Evolutionary conservation across 129 eudicot species (phyloP), one percentile per base, ranked within the genome.

Genomic region (Gnaphalium uliginosum): DNA sequence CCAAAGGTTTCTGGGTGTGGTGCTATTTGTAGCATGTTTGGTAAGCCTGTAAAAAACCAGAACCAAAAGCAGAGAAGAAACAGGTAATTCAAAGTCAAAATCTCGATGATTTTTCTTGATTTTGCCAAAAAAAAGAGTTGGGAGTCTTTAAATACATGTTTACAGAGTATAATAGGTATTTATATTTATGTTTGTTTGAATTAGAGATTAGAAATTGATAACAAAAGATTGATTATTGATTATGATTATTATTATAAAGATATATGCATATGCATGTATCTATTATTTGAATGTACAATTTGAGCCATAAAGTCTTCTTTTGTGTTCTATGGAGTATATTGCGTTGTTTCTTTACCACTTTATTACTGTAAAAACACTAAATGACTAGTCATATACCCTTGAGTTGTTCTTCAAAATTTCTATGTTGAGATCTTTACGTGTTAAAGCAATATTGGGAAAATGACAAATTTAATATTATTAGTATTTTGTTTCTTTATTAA

Each of bases 1-100:
- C 96, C 96, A 15, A 90, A 83, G 80, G 81, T 90, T 24, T 77
- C 89, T 27, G 93, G 89, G 3, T 90, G 93, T 67, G 75, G 79
- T 57, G 79, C 75, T 69, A 89, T 88, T 10, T 76, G 85, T 41
- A 29, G 63, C 53, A 66, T 85, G 13, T 90, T 90, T 77, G 83
- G 88, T 67, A 90, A 83, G 69, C 83, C 90, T n/a, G 78, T 29
- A 7, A 83, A 75, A 37, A 53, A 81, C 66, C 76, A 80, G n/a
- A 73, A 61, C 68, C 68, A 69, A n/a, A 66, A 73, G 29, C 68
- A 81, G 41, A 83, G 62, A 22, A 79, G 72, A 70, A 73, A 46
- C 61, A 79, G 74, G 64, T 79, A 59, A 79, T 56, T 53, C 18
- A 66, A 51, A 41, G 26, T 26, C 43, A 66, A 46, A 66, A 41